These are phyloP conservation scores for Syzygium syzygioides DNA, from an alignment of 441 rosid species.

Conservation along the genomic window DNA sequence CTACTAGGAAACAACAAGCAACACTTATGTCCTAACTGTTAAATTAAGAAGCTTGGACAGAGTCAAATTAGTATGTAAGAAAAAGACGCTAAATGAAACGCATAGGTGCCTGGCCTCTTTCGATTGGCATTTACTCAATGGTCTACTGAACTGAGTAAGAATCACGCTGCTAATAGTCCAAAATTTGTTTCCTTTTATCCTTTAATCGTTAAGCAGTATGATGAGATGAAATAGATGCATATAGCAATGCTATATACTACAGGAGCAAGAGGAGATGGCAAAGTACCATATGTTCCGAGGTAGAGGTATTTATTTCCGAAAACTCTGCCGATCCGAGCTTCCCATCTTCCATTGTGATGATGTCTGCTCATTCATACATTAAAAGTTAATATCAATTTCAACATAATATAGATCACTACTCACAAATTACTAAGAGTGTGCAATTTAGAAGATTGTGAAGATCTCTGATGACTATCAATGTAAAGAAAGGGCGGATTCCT, in stretches of 20 bases:
- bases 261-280: neutral
- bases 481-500: neutral
- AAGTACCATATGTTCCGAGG: slow-evolving; percentile 3
- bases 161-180: neutral
- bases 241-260: neutral
- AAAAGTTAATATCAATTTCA: neutral
- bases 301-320: neutral
- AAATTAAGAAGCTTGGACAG: neutral
- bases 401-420: neutral
- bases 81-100: neutral
- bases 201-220: neutral
- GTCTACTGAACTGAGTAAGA: neutral
- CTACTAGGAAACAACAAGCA: neutral
- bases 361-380: neutral
- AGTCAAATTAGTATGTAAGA: neutral
- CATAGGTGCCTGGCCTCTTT: neutral
- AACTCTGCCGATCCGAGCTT: neutral
- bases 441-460: neutral
- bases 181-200: neutral
- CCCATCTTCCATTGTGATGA: slow-evolving; percentile 6
- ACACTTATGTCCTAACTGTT: neutral
- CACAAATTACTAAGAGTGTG: neutral
- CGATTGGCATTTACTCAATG: neutral
- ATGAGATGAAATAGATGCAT: neutral
- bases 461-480: neutral